Percentiles rank a stretch among this genome's conserved stretches.
Conservation (phyloP, 768 basidiomycete species). For the Lactarius psammicola region DNA sequence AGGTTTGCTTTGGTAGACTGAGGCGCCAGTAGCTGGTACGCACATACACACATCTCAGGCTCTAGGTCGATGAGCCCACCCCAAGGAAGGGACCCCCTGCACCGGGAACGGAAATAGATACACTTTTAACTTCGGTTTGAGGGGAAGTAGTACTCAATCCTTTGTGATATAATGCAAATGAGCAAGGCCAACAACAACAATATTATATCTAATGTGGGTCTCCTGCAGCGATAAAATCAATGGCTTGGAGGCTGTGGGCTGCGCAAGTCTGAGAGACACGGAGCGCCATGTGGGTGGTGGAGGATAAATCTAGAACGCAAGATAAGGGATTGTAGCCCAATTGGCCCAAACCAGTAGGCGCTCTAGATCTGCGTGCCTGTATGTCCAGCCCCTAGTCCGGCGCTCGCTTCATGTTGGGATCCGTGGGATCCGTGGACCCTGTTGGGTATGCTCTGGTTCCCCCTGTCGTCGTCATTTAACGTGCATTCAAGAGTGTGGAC, state of each 20-base stretch:
- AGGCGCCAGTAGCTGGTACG: background rate
- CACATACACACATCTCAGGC: too few species aligned
- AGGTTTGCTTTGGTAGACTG: background rate
- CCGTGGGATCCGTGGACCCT: background rate
- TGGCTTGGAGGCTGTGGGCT: background rate
- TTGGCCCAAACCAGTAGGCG: background rate
- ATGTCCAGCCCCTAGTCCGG: background rate
- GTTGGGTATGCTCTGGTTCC: background rate
- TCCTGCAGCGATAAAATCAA: background rate
- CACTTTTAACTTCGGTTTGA: background rate
- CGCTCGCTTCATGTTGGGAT: background rate
- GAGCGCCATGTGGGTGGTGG: background rate
- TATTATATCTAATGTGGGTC: background rate
- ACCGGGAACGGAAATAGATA: background rate
- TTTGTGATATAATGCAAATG: background rate
- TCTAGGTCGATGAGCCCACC: background rate
- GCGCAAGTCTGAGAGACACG: background rate
- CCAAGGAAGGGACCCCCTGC: background rate
- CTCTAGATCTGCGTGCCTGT: background rate
- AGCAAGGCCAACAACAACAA: too few species aligned
- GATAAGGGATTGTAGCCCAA: background rate
- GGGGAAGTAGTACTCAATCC: background rate
- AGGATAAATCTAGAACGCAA: background rate
- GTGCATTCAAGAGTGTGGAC: background rate
- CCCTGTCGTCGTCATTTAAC: background rate